A percentile compares a stretch with the other conserved stretches of the same genome.
These are phyloP conservation scores for Phytophthora pini DNA, from an alignment of 352 stramenopile species.

Conservation along the genomic window DNA sequence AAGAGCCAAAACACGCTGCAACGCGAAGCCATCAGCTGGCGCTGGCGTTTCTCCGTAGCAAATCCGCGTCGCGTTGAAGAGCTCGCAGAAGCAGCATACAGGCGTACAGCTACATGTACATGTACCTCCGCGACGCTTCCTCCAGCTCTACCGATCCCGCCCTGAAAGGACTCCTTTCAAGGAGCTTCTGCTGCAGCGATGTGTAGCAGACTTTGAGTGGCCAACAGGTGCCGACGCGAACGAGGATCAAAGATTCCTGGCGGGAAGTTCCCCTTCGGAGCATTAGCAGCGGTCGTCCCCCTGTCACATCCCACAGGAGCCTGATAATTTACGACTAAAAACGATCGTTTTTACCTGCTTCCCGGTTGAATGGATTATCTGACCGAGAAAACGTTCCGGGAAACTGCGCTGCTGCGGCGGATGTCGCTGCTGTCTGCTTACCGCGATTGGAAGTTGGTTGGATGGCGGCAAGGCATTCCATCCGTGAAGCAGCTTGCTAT, in stretches of 20 bases:
- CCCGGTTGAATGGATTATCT: too few species aligned
- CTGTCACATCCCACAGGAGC: not conserved
- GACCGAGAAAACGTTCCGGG: too few species aligned
- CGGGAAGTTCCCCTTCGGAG: slow-evolving; percentile 12
- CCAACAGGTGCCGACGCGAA: slow-evolving; percentile 8
- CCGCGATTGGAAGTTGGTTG: too few species aligned
- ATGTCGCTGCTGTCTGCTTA: too few species aligned
- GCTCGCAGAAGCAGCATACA: too few species aligned
- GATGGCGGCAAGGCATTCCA: too few species aligned
- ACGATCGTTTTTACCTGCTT: too few species aligned
- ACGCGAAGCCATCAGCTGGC: slow-evolving; percentile 19
- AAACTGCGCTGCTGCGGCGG: too few species aligned
- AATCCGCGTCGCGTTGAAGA: slow-evolving; percentile 4
- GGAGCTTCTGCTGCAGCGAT: slow-evolving; percentile 11
- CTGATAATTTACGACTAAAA: slow-evolving; percentile 1
- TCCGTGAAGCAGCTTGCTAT: too few species aligned
- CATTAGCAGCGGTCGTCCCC: slow-evolving; percentile 1
- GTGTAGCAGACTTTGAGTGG: slow-evolving; percentile 10
- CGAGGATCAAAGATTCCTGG: not conserved
- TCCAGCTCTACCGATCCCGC: slow-evolving; percentile 1
- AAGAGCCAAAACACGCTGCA: not conserved
- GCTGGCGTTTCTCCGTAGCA: slow-evolving; percentile 3
- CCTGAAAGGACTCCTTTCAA: not conserved
- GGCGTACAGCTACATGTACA: too few species aligned
- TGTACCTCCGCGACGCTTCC: slow-evolving; percentile 4